Evolutionary conservation across 805 yeast species (phyloP), one percentile per base, ranked within the genome.

Genomic region (Tetrapisispora nanseiensis): DNA sequence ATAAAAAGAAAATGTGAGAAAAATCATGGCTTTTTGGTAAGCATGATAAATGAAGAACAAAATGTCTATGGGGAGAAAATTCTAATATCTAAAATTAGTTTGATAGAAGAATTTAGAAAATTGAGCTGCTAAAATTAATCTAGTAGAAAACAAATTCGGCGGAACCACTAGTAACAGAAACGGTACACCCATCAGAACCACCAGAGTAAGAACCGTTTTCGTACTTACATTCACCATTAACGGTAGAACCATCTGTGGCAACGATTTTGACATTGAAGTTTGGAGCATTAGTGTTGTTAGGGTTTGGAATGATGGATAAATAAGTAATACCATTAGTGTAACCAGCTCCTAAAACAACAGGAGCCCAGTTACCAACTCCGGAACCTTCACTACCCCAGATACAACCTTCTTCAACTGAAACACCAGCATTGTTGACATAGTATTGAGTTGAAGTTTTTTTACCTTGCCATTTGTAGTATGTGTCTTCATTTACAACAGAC

Each of bases 321-420:
- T 86, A 89, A 42, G 95, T 72, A 56, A 77, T 70, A 48, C 85
- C 84, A 44, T 53, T 50, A 47, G 84, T 70, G 67, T 74, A 72
- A 61, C 97, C 97, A 40, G 97, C 86, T 65, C 98, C 98, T 56
- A 92, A 72, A 68, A 82, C 85, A 52, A 90, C 72, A 55, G 97
- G 97, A 51, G 97, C 95, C 97, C 96, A 90, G 84, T 90, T 90
- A 70, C 98, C 98, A 51, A 84, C 67, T 56, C 80, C 82, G 30
- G 89, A 73, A 50, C 86, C 86, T 6, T 72, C 55, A 41, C 76
- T 62, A 64, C 97, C 95, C 98, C 98, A 90, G 54, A 83, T 66
- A 73, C 98, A 90, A 56, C 97, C 97, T 49, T 89, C 92, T 64
- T 81, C 82, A 60, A 71, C 72, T 41, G 86, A 74, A 53, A 87